Conservation (phyloP, 129 eudicot genomes). For the Tagetes erecta region DNA sequence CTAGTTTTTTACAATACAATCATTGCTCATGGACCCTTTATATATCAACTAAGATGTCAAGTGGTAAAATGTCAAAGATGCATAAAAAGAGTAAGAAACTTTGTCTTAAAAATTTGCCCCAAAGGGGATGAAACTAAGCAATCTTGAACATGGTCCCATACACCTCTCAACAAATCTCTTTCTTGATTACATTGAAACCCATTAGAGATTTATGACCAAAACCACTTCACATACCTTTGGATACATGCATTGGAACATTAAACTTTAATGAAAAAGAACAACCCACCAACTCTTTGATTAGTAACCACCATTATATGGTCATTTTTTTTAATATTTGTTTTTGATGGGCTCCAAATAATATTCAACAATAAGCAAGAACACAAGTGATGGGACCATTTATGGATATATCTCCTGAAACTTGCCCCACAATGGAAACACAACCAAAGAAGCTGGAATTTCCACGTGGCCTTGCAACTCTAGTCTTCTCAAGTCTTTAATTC, state of each 20-base stretch:
- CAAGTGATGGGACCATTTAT: conserved; percentile 35
- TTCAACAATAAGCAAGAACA: conserved; percentile 25
- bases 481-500: conserved; percentile 27
- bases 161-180: conserved; percentile 34
- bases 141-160: conserved; percentile 34
- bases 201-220: conserved; percentile 39
- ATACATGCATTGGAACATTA: conserved; percentile 52
- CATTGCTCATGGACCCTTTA: neutral
- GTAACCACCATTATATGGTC: conserved; percentile 33
- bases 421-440: conserved; percentile 62
- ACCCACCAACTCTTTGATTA: conserved; percentile 46
- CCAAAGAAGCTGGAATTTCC: conserved; percentile 63
- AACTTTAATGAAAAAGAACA: conserved; percentile 47
- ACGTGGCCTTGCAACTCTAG: conserved; percentile 52
- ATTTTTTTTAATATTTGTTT: conserved; percentile 14
- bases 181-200: conserved; percentile 42
- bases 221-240: conserved; percentile 37
- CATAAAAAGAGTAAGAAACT: neutral
- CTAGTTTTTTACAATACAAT: neutral
- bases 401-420: conserved; percentile 65
- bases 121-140: conserved; percentile 34
- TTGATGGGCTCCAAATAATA: conserved; percentile 34
- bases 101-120: neutral
- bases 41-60: conserved; percentile 2
- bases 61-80: neutral